Evolutionary conservation across 169 alveolate species (phyloP).

Genomic region (Cryptosporidium xiaoi): DNA sequence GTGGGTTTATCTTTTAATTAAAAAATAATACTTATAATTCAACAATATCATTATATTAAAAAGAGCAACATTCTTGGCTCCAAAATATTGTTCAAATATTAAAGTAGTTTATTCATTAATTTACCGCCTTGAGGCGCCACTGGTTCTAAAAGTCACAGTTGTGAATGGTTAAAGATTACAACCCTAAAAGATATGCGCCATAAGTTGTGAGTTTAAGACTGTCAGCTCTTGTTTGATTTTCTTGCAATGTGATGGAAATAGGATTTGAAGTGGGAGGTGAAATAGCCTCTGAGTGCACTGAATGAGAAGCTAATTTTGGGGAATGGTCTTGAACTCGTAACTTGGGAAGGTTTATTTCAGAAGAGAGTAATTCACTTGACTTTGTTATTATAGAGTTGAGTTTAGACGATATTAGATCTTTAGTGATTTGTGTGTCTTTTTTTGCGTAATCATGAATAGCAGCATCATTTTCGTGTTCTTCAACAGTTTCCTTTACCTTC

Average conservation of each 20-base stretch:
- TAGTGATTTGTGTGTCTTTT: too few relatives aligned
- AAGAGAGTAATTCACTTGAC: too few relatives aligned
- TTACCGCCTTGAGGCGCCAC: conserved; percentile 2
- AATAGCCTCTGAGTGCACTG: too few relatives aligned
- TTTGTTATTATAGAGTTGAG: too few relatives aligned
- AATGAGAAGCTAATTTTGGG: too few relatives aligned
- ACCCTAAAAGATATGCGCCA: conserved; percentile 61
- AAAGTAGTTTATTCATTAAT: neutral
- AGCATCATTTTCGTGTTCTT: neutral
- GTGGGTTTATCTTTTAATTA: neutral
- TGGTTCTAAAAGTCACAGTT: neutral
- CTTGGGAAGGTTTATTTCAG: too few relatives aligned
- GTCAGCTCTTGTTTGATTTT: neutral
- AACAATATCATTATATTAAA: neutral
- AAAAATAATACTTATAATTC: neutral
- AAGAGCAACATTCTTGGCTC: neutral
- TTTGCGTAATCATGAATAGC: too few relatives aligned
- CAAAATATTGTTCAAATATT: neutral
- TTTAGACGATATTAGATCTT: too few relatives aligned
- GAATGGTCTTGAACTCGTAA: too few relatives aligned
- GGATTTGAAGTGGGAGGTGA: too few relatives aligned
- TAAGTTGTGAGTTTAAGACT: conserved; percentile 24
- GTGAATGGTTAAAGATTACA: neutral
- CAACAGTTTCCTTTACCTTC: neutral
- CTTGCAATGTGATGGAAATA: too few relatives aligned